Evolutionary conservation across 345 rosid genomes (phyloP), one percentile per base, ranked within the genome.

Genomic region (Syzygium aqueum): DNA sequence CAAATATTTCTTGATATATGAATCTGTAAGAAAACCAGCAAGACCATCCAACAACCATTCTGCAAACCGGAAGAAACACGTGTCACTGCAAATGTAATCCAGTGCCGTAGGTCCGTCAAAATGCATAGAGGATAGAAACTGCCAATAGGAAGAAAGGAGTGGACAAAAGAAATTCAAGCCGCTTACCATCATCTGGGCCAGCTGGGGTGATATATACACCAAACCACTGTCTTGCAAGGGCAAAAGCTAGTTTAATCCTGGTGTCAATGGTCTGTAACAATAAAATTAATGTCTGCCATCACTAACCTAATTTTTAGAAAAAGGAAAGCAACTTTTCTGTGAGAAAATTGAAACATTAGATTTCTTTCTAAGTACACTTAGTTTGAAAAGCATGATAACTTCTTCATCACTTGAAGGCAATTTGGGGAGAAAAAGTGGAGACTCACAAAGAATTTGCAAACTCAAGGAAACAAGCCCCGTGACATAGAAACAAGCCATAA

Each of bases 41-140:
- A 97, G 98, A 73, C 99, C 99, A 89, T 97, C 99, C 91, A 97
- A 92, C 89, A 97, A 94, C 99, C 99, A 97, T 87, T 95, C 99
- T 97, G 93, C 89, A 84, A 90, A 86, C n/a, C 28, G 2, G 63
- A 87, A 87, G 84, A 30, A 90, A 46, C 57, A 83, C 4, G 54
- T 73, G 67, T 73, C 43, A 73, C 80, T 33, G 49, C 80, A 73
- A 73, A 73, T 73, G 80, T 40, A 73, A 73, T 33, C 80, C 37
- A 73, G 85, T 16, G 33, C 3, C 23, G 57, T 40, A 11, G 85
- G 27, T 50, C 37, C 6, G 25, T 50, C 40, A 84, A 53, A 25
- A 84, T 59, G 33, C 25, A 84, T n/a, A 28, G 37, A 27, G 59
- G 85, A 53, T 27, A 73, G 82, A 50, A 61, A 59, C 14, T 51